Percentiles rank a stretch among this genome's conserved stretches.
Evolutionary conservation across 1,284 basidiomycete genomes (phyloP).

Genomic region (Lignosus rhinocerotis): DNA sequence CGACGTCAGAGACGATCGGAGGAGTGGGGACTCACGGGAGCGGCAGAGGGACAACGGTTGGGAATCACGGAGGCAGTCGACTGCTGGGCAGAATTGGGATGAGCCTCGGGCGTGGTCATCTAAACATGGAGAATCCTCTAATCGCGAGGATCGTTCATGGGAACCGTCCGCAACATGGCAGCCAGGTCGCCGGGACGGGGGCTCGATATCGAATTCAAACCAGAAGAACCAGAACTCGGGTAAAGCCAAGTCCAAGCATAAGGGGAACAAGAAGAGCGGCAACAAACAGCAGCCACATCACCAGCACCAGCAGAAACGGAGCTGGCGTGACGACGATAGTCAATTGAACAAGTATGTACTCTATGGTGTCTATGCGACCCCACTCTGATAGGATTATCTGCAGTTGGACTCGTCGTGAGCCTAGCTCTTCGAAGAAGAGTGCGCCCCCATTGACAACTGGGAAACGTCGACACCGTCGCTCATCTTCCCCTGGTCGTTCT

Average conservation of each 20-base stretch:
- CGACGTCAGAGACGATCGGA: constrained; percentile 26
- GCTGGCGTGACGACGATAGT: constrained; percentile 64
- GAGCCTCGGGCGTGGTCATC: constrained; percentile 14
- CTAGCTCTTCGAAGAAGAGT: constrained; percentile 15
- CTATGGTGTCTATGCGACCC: constrained; percentile 7
- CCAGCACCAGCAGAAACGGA: constrained; percentile 39
- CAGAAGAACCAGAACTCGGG: constrained; percentile 33
- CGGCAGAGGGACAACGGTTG: constrained; percentile 39
- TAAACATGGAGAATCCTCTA: constrained; percentile 20
- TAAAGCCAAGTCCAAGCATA: constrained; percentile 37
- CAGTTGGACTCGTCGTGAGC: constrained; percentile 39
- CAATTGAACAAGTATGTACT: constrained; percentile 67
- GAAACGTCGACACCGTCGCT: constrained; percentile 33
- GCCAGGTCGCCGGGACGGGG: constrained; percentile 29
- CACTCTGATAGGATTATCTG: neutral
- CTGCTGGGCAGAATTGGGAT: constrained; percentile 11
- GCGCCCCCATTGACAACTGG: constrained; percentile 16
- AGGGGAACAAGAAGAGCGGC: constrained; percentile 35
- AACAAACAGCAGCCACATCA: constrained; percentile 41
- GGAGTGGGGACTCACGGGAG: constrained; percentile 23
- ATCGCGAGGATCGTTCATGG: constrained; percentile 37
- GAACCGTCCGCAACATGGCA: constrained; percentile 40
- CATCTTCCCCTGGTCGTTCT: constrained; percentile 50
- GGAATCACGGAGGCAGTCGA: constrained; percentile 31
- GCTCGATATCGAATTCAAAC: constrained; percentile 25